These are phyloP conservation scores for Pulveroboletus sp. DNA, from an alignment of 768 basidiomycete genomes.

Conservation along the genomic window DNA sequence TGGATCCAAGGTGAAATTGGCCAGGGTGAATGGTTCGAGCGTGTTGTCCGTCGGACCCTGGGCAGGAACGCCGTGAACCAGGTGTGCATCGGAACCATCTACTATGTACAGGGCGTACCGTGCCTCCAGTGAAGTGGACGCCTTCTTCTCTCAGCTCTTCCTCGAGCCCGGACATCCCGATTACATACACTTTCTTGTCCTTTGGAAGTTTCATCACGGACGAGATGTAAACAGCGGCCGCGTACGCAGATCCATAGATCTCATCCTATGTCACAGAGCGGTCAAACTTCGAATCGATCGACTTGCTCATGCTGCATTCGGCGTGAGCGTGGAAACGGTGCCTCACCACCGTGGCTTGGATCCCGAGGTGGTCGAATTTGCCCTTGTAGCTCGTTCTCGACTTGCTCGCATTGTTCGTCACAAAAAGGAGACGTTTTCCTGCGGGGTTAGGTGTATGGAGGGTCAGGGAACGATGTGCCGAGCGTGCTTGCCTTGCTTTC, in stretches of 20 bases:
- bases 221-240: conserved; percentile 79
- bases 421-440: conserved; percentile 86
- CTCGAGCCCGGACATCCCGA: conserved; percentile 88
- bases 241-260: conserved; percentile 93
- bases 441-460: conserved; percentile 1
- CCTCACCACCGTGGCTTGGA: conserved; percentile 80
- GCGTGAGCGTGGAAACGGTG: neutral
- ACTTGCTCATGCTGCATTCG: neutral
- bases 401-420: conserved; percentile 97
- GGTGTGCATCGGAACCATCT: neutral
- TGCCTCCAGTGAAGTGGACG: conserved; percentile 74
- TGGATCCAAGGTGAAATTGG: conserved; percentile 68
- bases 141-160: conserved; percentile 91
- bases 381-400: conserved; percentile 81
- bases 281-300: neutral
- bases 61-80: neutral
- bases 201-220: conserved; percentile 85
- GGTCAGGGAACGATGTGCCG: conserved; percentile 1
- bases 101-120: conserved; percentile 45
- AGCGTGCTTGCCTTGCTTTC: conserved; percentile 59
- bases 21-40: conserved; percentile 61
- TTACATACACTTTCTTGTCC: conserved; percentile 92
- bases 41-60: conserved; percentile 86
- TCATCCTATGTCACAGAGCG: conserved; percentile 63
- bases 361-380: conserved; percentile 87